Conservation (phyloP, 164 flowering plant genomes). For the Echeveria elegans region DNA sequence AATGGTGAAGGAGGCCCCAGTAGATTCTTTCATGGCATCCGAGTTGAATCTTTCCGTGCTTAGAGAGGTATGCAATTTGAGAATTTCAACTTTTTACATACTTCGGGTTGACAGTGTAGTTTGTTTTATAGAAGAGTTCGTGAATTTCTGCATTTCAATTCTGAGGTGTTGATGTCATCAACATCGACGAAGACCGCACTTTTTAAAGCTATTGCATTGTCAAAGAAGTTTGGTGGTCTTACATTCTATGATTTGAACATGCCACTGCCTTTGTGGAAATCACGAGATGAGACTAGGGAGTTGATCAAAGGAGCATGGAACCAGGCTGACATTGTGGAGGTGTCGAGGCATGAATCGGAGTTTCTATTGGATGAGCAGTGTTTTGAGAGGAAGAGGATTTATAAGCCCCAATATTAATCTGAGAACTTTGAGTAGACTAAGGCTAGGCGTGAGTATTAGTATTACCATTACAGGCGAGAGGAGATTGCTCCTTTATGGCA, state of each 20-base stretch:
- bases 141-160: conserved; percentile 59
- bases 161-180: conserved; percentile 52
- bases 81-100: neutral
- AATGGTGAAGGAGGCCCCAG: conserved; percentile 52
- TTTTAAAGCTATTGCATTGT: conserved; percentile 52
- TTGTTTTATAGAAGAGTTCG: too few relatives aligned
- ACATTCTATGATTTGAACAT: conserved; percentile 74
- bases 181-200: conserved; percentile 51
- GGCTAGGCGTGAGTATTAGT: conserved; percentile 44
- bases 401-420: conserved; percentile 75
- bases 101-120: too few relatives aligned
- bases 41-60: conserved; percentile 72
- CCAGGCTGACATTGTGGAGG: conserved; percentile 68
- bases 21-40: conserved; percentile 52
- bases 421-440: conserved; percentile 61
- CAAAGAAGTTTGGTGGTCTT: conserved; percentile 70
- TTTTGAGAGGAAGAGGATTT: conserved; percentile 54
- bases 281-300: conserved; percentile 70
- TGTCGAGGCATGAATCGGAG: conserved; percentile 64
- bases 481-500: conserved; percentile 86
- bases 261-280: conserved; percentile 82
- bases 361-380: conserved; percentile 77
- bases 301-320: conserved; percentile 70
- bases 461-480: conserved; percentile 66
- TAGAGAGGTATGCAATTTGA: conserved; percentile 56